Percentiles rank a stretch among this genome's conserved stretches.
Evolutionary conservation across 768 basidiomycete species (phyloP).

Genomic region (Krasilnikovozyma curviuscula): DNA sequence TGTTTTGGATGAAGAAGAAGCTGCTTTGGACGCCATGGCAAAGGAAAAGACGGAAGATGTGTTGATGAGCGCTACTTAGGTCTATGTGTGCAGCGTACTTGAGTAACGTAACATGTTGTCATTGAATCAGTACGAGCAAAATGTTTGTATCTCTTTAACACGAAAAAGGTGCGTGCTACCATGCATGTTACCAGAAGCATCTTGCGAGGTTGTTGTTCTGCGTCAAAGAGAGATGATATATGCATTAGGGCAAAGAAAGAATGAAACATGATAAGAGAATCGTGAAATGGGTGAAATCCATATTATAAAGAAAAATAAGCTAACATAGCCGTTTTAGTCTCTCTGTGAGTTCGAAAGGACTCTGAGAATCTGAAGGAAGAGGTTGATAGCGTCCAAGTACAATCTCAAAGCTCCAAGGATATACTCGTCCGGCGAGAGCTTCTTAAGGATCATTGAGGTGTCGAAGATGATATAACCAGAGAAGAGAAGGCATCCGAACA

Average conservation of each 20-base stretch:
- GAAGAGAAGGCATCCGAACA: constrained; percentile 62
- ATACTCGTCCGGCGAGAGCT: constrained; percentile 78
- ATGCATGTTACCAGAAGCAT: too few relatives aligned
- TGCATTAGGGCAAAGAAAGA: not conserved
- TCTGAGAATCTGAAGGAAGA: constrained; percentile 26
- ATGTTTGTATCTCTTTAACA: too few relatives aligned
- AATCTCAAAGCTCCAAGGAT: constrained; percentile 77
- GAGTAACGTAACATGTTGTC: too few relatives aligned
- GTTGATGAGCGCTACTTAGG: too few relatives aligned
- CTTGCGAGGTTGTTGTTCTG: too few relatives aligned
- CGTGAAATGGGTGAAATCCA: not conserved
- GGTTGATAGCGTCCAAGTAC: constrained; percentile 66
- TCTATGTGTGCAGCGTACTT: too few relatives aligned
- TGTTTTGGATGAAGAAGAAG: too few relatives aligned
- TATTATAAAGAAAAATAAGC: too few relatives aligned
- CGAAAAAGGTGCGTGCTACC: too few relatives aligned
- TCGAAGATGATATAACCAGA: constrained; percentile 74
- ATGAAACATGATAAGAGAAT: not conserved
- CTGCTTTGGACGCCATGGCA: too few relatives aligned
- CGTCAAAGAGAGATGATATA: not conserved
- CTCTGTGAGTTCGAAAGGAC: constrained; percentile 16
- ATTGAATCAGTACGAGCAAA: too few relatives aligned
- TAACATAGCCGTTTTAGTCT: constrained; percentile 2
- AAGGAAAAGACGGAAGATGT: too few relatives aligned
- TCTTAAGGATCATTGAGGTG: constrained; percentile 73